Percentiles rank a stretch among this genome's conserved stretches.
These are phyloP conservation scores for Hygrocybe coccinea DNA, from an alignment of 768 basidiomycete genomes.

Conservation along the genomic window DNA sequence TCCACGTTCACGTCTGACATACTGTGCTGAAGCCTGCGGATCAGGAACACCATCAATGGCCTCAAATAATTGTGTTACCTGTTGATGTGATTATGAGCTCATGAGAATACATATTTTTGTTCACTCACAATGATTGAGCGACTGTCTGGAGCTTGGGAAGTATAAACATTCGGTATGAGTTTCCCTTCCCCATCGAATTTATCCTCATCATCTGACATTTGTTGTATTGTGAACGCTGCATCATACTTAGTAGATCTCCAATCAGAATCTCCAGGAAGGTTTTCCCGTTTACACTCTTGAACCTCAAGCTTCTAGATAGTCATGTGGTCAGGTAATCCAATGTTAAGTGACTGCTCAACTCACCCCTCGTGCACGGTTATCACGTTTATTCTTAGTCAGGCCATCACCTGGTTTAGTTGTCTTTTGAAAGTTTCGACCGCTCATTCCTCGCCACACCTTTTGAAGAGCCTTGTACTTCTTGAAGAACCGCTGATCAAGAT, in stretches of 20 bases:
- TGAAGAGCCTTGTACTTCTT: not conserved
- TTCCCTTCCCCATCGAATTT: not conserved
- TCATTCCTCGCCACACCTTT: not conserved
- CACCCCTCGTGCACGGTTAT: not conserved
- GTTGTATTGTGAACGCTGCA: constrained; percentile 6
- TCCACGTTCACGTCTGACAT: not conserved
- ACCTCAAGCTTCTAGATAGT: constrained; percentile 17
- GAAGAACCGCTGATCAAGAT: not conserved
- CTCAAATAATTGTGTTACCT: constrained; percentile 8
- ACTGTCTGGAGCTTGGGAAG: no score
- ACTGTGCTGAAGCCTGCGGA: constrained; percentile 1
- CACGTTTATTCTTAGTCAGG: not conserved
- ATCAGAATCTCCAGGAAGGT: not conserved
- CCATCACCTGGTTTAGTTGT: not conserved
- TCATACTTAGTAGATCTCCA: constrained; percentile 12
- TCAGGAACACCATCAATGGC: constrained; percentile 8
- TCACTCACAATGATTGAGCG: no score
- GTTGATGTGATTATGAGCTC: not conserved
- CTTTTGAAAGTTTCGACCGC: no score
- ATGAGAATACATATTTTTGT: not conserved
- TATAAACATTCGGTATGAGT: not conserved
- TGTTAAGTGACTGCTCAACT: not conserved
- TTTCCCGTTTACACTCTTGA: constrained; percentile 4
- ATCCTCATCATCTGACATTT: constrained; percentile 19
- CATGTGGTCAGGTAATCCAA: not conserved